Evolutionary conservation across 176 grass and related monocot genomes (phyloP), one percentile per base, ranked within the genome.

Genomic region (Raddia guianensis): DNA sequence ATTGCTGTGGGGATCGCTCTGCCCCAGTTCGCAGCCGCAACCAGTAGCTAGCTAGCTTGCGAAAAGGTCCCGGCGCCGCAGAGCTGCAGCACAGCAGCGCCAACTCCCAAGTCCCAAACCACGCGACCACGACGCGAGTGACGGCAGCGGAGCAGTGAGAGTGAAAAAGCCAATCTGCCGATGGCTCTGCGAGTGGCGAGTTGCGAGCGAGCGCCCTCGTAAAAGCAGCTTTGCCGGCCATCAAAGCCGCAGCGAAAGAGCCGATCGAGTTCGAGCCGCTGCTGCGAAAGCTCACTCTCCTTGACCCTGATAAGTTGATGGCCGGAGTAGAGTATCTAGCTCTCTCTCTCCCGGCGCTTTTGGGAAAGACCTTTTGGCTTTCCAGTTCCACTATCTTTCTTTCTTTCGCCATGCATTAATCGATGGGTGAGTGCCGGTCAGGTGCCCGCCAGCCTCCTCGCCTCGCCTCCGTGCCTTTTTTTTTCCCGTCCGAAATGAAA

Each of bases 291-390:
- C 20, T 40, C 0, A 12, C 11, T 18, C 7, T 11, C 46, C 59
- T 73, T 73, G 66, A 72, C 52, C 56, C 77, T 76, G 77, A 85
- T 77, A 77, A 81, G 71, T 70, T 59, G 82, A 85, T 72, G 57
- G 82, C 81, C 85, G 72, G 72, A 81, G 37, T 40, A 89, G 27
- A 27, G 27, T 85, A 85, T 81, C 76, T 85, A 89, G 76, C 71
- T 27, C 27, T 27, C 27, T 27, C 27, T 27, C 27, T 85, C 82
- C 27, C 32, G 82, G 47, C 6, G 71, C 73, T 80, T 85, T 85
- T 19, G 1, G 64, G 12, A 75, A 89, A 70, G 59, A 70, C 49
- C 37, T 40, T 40, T 40, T 40, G 37, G 37, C 37, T 40, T 40
- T 40, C 37, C 4, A 40, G 37, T 35, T 58, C 63, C 54, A 10